Conservation (phyloP, 371 early-diverging fungal genomes). For the Syncephalastrum monosporum region DNA sequence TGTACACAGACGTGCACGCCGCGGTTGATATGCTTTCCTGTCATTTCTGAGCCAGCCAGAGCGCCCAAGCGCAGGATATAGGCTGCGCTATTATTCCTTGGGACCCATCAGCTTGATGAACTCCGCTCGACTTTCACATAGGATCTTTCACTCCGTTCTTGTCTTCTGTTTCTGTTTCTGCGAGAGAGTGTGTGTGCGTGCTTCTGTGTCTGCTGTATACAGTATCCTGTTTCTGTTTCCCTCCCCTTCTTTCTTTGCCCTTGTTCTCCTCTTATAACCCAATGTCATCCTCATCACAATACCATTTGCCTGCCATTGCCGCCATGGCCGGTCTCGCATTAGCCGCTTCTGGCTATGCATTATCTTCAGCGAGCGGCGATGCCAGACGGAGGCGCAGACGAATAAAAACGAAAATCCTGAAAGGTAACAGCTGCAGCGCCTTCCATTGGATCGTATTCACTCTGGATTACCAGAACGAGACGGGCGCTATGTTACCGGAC, state of each 20-base stretch:
- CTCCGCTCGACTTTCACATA: too few relatives aligned
- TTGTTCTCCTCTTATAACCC: constrained; percentile 5
- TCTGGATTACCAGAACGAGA: constrained; percentile 34
- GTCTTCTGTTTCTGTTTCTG: too few relatives aligned
- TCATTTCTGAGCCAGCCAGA: too few relatives aligned
- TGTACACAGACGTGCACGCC: too few relatives aligned
- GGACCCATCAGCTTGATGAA: too few relatives aligned
- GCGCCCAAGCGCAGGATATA: too few relatives aligned
- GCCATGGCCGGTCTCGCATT: constrained; percentile 49
- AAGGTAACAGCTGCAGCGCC: background rate
- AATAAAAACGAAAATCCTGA: background rate
- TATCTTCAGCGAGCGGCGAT: background rate
- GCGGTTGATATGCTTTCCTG: too few relatives aligned
- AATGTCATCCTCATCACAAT: constrained; percentile 39
- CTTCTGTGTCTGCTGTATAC: too few relatives aligned
- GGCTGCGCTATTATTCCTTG: too few relatives aligned
- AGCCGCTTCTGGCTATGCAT: constrained; percentile 28
- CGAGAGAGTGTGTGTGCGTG: too few relatives aligned
- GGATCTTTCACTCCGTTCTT: too few relatives aligned
- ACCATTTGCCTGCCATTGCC: constrained; percentile 48
- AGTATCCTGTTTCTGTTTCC: background rate
- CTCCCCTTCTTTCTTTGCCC: background rate
- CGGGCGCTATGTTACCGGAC: constrained; percentile 56
- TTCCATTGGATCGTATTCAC: background rate
- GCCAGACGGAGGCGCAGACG: background rate